A percentile compares a stretch with the other conserved stretches of the same genome.
Conservation (phyloP, 192 early-diverging fungal species). For the Entomortierella beljakovae region DNA sequence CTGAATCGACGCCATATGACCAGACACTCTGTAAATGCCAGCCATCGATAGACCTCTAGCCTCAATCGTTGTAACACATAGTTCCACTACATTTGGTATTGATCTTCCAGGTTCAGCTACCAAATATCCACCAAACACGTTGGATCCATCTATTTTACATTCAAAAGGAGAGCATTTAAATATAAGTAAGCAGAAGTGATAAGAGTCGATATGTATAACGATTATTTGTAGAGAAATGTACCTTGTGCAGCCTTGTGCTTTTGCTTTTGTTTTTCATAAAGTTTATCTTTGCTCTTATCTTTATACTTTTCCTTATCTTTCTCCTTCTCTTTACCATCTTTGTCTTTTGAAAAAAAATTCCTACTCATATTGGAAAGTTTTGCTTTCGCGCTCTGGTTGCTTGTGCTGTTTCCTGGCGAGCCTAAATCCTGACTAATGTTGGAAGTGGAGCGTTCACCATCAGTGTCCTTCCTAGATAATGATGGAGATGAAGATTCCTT, state of each 20-base stretch:
- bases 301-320: constrained; percentile 17
- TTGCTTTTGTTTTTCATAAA: constrained; percentile 9
- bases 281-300: constrained; percentile 29
- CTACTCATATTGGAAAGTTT: constrained; percentile 49
- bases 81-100: constrained; percentile 64
- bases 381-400: constrained; percentile 19
- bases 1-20: constrained; percentile 69
- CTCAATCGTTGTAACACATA: constrained; percentile 70
- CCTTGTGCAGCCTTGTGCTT: constrained; percentile 13
- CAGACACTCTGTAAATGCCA: constrained; percentile 73
- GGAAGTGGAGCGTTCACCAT: background rate
- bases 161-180: constrained; percentile 1
- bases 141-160: constrained; percentile 1
- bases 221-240: too few relatives aligned
- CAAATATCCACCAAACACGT: constrained; percentile 50
- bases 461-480: constrained; percentile 14
- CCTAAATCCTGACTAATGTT: constrained; percentile 9
- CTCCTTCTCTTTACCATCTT: constrained; percentile 33
- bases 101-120: constrained; percentile 60
- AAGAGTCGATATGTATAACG: too few relatives aligned
- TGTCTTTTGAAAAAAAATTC: constrained; percentile 52
- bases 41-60: constrained; percentile 67
- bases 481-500: constrained; percentile 4
- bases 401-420: constrained; percentile 10
- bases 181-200: background rate